phyloP scores from a whole-genome alignment of 78 protist genomes.

The Dictyostelium purpureum region DNA sequence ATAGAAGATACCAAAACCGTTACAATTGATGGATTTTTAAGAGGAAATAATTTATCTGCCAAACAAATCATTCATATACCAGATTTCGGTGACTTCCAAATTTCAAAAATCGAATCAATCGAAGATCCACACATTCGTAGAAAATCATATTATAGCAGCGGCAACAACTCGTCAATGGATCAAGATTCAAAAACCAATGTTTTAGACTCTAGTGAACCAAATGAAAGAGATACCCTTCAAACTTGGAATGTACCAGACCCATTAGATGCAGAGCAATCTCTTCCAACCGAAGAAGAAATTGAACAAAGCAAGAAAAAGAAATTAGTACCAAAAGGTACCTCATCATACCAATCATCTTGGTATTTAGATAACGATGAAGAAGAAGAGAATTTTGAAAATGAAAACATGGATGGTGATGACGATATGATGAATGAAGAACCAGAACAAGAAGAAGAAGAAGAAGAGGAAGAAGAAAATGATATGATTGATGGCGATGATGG shows the following conservation, averaged over 20 bases:
- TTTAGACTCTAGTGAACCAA: background rate
- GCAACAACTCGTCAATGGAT: background rate
- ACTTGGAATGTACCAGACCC: constrained; percentile 75
- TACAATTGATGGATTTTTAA: constrained; percentile 47
- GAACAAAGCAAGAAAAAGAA: constrained; percentile 55
- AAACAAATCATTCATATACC: constrained; percentile 85
- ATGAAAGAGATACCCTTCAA: constrained; percentile 52
- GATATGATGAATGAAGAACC: background rate
- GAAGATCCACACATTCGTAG: constrained; percentile 35
- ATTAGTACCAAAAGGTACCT: constrained; percentile 89
- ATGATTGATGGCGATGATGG: background rate
- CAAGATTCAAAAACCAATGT: background rate
- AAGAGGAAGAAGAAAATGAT: constrained; percentile 14
- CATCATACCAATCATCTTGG: constrained; percentile 91
- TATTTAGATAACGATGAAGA: constrained; percentile 81
- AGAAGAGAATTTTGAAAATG: constrained; percentile 60
- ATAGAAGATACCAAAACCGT: background rate
- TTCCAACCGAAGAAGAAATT: constrained; percentile 86
- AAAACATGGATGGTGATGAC: background rate
- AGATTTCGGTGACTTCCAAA: constrained; percentile 83
- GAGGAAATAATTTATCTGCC: constrained; percentile 60
- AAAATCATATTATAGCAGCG: background rate
- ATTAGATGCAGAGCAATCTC: constrained; percentile 67
- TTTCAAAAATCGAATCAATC: constrained; percentile 33
- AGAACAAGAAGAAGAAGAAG: background rate